Percentiles rank a stretch among this genome's conserved stretches.
Evolutionary conservation across 495 filamentous ascomycete genomes (phyloP).

Genomic region (Xylaria longipes): DNA sequence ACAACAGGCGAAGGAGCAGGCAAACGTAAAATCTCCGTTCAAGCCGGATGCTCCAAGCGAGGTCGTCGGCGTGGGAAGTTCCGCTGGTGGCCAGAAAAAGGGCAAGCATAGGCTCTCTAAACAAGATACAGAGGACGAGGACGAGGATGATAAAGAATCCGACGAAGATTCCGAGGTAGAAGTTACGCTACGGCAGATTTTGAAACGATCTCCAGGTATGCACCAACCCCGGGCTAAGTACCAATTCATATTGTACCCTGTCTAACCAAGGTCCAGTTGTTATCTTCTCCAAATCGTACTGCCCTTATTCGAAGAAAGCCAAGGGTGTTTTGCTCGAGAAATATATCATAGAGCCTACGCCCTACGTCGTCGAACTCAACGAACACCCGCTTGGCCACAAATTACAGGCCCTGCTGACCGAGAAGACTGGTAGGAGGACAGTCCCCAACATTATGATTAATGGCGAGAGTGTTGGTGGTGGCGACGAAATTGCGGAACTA

Average conservation of each 20-base stretch:
- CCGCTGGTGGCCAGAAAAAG: slow-evolving; percentile 70
- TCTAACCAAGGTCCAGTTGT: slow-evolving; percentile 66
- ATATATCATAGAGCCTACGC: slow-evolving; percentile 81
- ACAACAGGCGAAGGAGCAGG: slow-evolving; percentile 61
- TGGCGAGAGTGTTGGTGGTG: slow-evolving; percentile 87
- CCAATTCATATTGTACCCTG: not conserved
- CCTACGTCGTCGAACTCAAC: slow-evolving; percentile 92
- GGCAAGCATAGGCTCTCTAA: slow-evolving; percentile 34
- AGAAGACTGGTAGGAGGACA: slow-evolving; percentile 79
- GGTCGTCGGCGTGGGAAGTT: slow-evolving; percentile 58
- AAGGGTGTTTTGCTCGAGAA: slow-evolving; percentile 81
- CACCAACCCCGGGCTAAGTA: not conserved
- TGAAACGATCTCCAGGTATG: slow-evolving; percentile 83
- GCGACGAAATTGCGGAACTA: slow-evolving; percentile 81
- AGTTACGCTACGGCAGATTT: slow-evolving; percentile 71
- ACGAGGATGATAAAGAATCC: slow-evolving; percentile 54
- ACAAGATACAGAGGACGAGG: slow-evolving; percentile 44
- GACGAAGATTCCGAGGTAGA: slow-evolving; percentile 65
- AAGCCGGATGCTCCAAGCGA: slow-evolving; percentile 56
- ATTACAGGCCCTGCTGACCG: slow-evolving; percentile 71
- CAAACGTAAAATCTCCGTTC: slow-evolving; percentile 59
- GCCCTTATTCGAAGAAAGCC: slow-evolving; percentile 80
- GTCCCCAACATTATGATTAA: slow-evolving; percentile 92
- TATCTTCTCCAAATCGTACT: slow-evolving; percentile 95
- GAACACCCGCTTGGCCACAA: slow-evolving; percentile 72